Percentiles rank a stretch among this genome's conserved stretches.
These are phyloP conservation scores for Kwoniella heveanensis DNA, from an alignment of 768 basidiomycete species.

Conservation along the genomic window DNA sequence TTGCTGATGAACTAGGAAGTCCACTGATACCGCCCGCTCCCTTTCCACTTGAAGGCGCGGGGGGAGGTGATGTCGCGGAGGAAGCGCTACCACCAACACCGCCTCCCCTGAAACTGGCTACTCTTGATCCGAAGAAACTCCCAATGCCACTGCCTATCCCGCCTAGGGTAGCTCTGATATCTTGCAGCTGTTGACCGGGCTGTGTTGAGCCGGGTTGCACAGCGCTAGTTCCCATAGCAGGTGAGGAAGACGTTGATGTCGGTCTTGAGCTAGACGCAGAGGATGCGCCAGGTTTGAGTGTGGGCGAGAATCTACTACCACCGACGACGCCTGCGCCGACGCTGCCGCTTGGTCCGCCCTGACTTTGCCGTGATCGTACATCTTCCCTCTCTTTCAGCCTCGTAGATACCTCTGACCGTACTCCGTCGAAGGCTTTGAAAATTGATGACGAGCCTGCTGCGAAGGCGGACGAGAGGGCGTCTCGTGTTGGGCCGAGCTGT, in stretches of 20 bases:
- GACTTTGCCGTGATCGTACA: background rate
- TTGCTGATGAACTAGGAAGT: background rate
- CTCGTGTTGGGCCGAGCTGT: conserved; percentile 87
- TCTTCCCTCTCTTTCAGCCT: conserved; percentile 3
- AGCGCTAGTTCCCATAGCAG: background rate
- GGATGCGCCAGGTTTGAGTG: background rate
- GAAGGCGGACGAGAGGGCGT: conserved; percentile 79
- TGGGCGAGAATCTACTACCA: background rate
- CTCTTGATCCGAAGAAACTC: conserved; percentile 49
- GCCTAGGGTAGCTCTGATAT: conserved; percentile 49
- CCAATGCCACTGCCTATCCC: conserved; percentile 52
- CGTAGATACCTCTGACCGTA: conserved; percentile 61
- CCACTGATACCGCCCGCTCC: background rate
- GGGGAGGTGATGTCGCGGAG: background rate
- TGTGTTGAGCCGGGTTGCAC: background rate
- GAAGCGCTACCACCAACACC: background rate
- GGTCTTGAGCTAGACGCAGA: background rate
- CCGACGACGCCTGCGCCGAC: background rate
- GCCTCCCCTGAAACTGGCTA: conserved; percentile 35
- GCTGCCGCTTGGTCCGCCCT: background rate
- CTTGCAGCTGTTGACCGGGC: conserved; percentile 30
- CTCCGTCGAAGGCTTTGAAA: conserved; percentile 87
- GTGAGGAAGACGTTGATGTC: background rate
- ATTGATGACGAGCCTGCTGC: conserved; percentile 73
- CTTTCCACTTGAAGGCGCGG: background rate